These are phyloP conservation scores for Aspergillus taichungensis DNA, from an alignment of 495 filamentous ascomycete genomes.

Conservation along the genomic window DNA sequence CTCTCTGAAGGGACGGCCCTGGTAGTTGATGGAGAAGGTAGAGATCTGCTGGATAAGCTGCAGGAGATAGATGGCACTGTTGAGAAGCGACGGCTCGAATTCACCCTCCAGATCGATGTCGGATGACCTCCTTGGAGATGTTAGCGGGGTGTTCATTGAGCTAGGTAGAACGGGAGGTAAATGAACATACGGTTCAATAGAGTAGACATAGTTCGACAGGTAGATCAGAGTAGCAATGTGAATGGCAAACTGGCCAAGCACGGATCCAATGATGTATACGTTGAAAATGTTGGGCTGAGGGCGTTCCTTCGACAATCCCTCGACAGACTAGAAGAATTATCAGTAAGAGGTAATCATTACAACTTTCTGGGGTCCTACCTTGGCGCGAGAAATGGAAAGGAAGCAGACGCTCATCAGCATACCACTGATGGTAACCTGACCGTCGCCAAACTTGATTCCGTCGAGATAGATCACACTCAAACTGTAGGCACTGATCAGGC, in stretches of 20 bases:
- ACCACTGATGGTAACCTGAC: constrained; percentile 95
- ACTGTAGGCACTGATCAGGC: constrained; percentile 96
- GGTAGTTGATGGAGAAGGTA: constrained; percentile 99
- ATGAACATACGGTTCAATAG: constrained; percentile 64
- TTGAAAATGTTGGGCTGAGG: constrained; percentile 99
- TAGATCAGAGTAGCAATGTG: constrained; percentile 94
- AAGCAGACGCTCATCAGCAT: constrained; percentile 99
- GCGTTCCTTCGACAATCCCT: constrained; percentile 90
- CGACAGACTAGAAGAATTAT: constrained; percentile 57
- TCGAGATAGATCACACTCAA: constrained; percentile 93
- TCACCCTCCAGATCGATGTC: constrained; percentile 89
- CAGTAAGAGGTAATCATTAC: constrained; percentile 2
- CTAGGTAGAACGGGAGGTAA: background rate
- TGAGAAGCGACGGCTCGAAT: constrained; percentile 88
- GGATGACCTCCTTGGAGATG: constrained; percentile 47
- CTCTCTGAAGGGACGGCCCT: constrained; percentile 95
- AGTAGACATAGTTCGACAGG: constrained; percentile 79
- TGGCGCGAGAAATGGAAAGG: constrained; percentile 89
- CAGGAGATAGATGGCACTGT: constrained; percentile 93
- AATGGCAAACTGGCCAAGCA: constrained; percentile 95
- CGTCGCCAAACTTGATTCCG: constrained; percentile 98
- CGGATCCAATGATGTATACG: constrained; percentile 94
- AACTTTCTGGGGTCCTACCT: constrained; percentile 39
- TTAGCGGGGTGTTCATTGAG: constrained; percentile 14
- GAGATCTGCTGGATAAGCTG: constrained; percentile 99